A percentile compares a stretch with the other conserved stretches of the same genome.
Conservation (phyloP, 2,329 filamentous ascomycete species). For the Apiospora aurea region DNA sequence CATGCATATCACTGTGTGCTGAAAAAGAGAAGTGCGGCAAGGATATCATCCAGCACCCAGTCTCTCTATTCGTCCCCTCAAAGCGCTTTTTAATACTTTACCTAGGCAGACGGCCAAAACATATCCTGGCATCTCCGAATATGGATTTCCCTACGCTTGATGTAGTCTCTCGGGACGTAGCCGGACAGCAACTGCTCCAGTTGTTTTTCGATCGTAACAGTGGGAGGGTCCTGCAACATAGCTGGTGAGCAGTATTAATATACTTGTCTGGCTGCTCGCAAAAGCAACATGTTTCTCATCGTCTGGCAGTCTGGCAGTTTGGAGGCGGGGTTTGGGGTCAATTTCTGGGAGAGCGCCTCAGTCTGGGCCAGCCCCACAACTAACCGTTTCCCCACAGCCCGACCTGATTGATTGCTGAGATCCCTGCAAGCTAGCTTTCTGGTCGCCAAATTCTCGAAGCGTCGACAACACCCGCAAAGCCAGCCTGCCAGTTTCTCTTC, state of each 20-base stretch:
- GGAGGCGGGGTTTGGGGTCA: neutral
- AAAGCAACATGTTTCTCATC: neutral
- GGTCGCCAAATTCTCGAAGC: slow-evolving; percentile 1
- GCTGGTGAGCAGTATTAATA: neutral
- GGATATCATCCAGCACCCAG: no score
- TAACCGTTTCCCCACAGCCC: slow-evolving; percentile 17
- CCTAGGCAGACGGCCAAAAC: neutral
- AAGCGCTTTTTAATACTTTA: no score
- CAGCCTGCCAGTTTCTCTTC: neutral
- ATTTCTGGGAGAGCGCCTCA: neutral
- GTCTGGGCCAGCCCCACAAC: neutral
- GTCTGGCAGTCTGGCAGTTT: neutral
- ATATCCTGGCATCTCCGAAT: no score
- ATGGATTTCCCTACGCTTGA: no score
- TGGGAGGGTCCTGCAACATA: neutral
- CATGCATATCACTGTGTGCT: no score
- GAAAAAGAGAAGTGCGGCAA: no score
- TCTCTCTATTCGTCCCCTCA: neutral
- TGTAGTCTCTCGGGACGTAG: neutral
- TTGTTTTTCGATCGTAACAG: neutral
- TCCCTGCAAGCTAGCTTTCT: slow-evolving; percentile 2
- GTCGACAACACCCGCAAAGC: neutral
- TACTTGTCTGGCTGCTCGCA: neutral
- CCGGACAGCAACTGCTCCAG: neutral
- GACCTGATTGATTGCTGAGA: neutral